These are phyloP conservation scores for Wickerhamiella occidentalis DNA, from an alignment of 805 yeast species.

Conservation along the genomic window DNA sequence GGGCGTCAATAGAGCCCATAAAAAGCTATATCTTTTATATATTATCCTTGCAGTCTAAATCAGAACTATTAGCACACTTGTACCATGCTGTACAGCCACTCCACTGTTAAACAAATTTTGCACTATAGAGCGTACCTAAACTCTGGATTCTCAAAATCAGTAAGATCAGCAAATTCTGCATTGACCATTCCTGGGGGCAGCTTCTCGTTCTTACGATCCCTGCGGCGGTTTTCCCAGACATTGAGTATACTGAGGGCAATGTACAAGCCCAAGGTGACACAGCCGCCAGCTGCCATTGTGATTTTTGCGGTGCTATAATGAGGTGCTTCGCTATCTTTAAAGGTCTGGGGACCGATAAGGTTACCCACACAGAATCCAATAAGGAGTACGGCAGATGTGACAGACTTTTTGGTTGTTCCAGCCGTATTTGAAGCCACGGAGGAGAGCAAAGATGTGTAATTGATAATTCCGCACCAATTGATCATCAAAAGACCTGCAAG, in stretches of 20 bases:
- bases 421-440: constrained; percentile 39
- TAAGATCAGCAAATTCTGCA: constrained; percentile 35
- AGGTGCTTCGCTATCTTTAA: constrained; percentile 45
- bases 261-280: constrained; percentile 28
- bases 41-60: background rate
- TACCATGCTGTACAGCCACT: too few species aligned
- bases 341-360: constrained; percentile 63
- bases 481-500: constrained; percentile 33
- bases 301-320: constrained; percentile 43
- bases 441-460: constrained; percentile 19
- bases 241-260: constrained; percentile 19
- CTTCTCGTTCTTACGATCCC: constrained; percentile 9
- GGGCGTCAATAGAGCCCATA: background rate
- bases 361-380: constrained; percentile 59
- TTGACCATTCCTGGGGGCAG: constrained; percentile 2
- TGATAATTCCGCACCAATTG: constrained; percentile 22
- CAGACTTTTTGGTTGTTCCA: constrained; percentile 60
- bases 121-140: constrained; percentile 32
- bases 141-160: constrained; percentile 40
- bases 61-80: too few species aligned
- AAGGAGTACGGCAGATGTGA: constrained; percentile 45
- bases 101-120: too few species aligned
- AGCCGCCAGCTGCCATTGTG: constrained; percentile 43
- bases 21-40: background rate
- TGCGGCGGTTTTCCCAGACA: constrained; percentile 11